Evolutionary conservation across 805 yeast species (phyloP).

Genomic region (Lachancea meyersii): DNA sequence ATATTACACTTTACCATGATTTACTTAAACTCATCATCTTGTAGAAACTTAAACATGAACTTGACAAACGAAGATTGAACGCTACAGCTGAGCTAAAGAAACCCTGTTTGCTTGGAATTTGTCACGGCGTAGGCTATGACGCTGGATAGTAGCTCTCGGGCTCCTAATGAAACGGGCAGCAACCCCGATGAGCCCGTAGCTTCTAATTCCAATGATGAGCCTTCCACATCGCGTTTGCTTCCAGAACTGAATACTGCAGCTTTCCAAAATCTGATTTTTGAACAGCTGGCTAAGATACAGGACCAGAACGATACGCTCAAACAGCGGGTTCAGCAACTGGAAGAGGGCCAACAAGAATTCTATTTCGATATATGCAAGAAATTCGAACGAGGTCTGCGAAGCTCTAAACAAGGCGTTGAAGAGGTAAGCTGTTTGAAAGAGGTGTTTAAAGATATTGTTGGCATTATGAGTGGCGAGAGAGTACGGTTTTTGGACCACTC

Average conservation of each 20-base stretch:
- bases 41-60: too few species aligned
- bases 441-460: slow-evolving; percentile 25
- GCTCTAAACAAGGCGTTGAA: slow-evolving; percentile 14
- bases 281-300: slow-evolving; percentile 20
- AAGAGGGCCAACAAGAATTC: slow-evolving; percentile 23
- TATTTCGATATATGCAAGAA: slow-evolving; percentile 14
- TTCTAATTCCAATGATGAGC: neutral
- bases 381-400: slow-evolving; percentile 17
- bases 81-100: neutral
- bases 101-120: neutral
- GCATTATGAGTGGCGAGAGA: slow-evolving; percentile 25
- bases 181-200: neutral
- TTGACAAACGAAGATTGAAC: neutral
- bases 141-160: neutral
- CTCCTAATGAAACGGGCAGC: neutral
- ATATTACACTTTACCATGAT: too few species aligned
- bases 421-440: slow-evolving; percentile 21
- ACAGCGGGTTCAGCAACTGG: slow-evolving; percentile 13
- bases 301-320: slow-evolving; percentile 19
- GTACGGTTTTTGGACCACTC: slow-evolving; percentile 21
- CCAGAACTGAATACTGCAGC: neutral
- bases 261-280: slow-evolving; percentile 17
- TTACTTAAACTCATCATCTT: too few species aligned
- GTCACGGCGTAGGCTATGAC: neutral
- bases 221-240: neutral